phyloP scores from a whole-genome alignment of 2,329 filamentous ascomycete genomes.

The Ophiostoma himal-ulmi region DNA sequence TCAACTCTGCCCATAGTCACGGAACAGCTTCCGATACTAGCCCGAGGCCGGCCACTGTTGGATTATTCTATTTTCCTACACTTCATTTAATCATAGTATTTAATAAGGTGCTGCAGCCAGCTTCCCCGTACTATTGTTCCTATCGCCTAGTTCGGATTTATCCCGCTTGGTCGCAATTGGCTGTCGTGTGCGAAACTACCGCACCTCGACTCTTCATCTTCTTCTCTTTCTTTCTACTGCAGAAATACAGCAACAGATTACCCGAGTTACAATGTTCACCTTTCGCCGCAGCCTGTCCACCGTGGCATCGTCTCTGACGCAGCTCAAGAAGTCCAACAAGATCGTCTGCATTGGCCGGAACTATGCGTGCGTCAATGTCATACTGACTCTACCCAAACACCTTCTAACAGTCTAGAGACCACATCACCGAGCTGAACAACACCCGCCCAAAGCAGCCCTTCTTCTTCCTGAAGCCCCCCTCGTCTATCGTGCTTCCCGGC shows the following conservation, averaged over 20 bases:
- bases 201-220: not conserved
- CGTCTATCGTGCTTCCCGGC: conserved; percentile 73
- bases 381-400: not conserved
- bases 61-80: not conserved
- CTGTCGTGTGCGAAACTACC: not conserved
- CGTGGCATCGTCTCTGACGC: conserved; percentile 35
- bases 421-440: conserved; percentile 88
- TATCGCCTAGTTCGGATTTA: conserved; percentile 4
- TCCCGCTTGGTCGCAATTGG: conserved; percentile 2
- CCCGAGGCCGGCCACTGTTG: not conserved
- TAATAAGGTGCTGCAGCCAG: not conserved
- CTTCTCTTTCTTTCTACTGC: not conserved
- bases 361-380: conserved; percentile 65
- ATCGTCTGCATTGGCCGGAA: conserved; percentile 85
- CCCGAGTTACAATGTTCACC: conserved; percentile 21
- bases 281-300: conserved; percentile 33
- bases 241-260: not conserved
- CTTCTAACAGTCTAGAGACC: conserved; percentile 55
- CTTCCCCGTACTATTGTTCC: not conserved
- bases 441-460: conserved; percentile 87
- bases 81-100: not conserved
- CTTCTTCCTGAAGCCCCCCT: conserved; percentile 96
- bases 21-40: conserved; percentile 5
- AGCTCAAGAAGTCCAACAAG: conserved; percentile 51
- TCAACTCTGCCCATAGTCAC: not conserved